Evolutionary conservation across 768 basidiomycete genomes (phyloP).

Genomic region (Pulveroboletus ravenelii): DNA sequence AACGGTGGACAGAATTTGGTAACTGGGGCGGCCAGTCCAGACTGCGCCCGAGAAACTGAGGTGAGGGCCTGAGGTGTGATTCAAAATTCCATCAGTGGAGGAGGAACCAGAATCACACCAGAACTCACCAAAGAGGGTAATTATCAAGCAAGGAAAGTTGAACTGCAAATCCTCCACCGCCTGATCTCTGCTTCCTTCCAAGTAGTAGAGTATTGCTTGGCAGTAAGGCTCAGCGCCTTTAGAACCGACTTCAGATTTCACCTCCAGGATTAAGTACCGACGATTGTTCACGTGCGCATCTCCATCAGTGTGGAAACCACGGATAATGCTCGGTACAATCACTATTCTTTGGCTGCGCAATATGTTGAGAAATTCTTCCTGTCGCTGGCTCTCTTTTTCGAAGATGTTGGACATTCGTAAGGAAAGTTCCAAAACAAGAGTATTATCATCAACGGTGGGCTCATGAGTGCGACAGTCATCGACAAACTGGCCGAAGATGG

Average conservation of each 20-base stretch:
- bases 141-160: no score
- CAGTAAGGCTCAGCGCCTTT: background rate
- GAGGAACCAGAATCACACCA: no score
- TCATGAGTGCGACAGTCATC: background rate
- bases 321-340: background rate
- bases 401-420: background rate
- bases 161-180: no score
- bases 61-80: no score
- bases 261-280: background rate
- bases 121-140: no score
- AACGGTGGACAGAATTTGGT: no score
- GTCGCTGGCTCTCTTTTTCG: background rate
- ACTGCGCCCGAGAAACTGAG: no score
- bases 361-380: background rate
- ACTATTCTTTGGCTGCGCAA: background rate
- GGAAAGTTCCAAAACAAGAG: background rate
- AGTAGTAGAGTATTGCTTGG: background rate
- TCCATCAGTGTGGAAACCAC: background rate
- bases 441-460: background rate
- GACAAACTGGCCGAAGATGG: background rate
- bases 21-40: no score
- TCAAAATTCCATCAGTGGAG: no score
- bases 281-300: background rate
- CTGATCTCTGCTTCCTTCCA: no score
- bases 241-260: background rate